Evolutionary conservation across 441 rosid genomes (phyloP), one percentile per base, ranked within the genome.

Genomic region (Arabidopsis hybrid): DNA sequence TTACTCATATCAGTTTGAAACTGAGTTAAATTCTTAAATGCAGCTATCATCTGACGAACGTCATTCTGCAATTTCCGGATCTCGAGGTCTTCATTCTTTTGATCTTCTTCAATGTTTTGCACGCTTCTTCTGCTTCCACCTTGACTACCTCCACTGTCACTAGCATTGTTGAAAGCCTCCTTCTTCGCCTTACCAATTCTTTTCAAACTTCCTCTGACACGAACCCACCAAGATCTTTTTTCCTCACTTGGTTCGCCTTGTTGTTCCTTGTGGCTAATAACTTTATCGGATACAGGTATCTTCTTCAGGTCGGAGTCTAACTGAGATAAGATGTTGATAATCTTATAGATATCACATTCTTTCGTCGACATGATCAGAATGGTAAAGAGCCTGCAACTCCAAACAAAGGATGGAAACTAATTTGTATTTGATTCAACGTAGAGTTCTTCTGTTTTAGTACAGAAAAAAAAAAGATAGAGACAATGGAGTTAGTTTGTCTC

Each of bases 11-110:
- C 1, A 8, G 1, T 38, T 64, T 75, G 69, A 51, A 81, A 81
- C 21, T 7, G 4, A 32, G 8, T 55, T 39, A 79, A 75, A 7
- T 78, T 75, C 16, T 5, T 49, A 75, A 75, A 69, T 11, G 75
- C 79, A 38, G 9, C 12, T 26, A 26, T 69, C 79, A 75, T 69
- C 46, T 75, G 79, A 63, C 8, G 60, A 38, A 75, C 62, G 58
- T 75, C 75, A n/a, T 3, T 75, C 29, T 45, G 50, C 65, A 75
- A 4, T 53, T 39, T 75, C 60, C 3, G 8, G 13, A 62, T 38
- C 29, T 34, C 70, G 10, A 75, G 42, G 18, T 46, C 43, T 14
- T 65, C 65, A 3, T 17, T 31, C 1, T 0, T 29, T 29, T 29
- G 32, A 14, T 43, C 35, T n/a, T 60, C 3, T 4, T 21, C 56